phyloP scores from a whole-genome alignment of 768 basidiomycete species.

The Infundibulicybe gibba region DNA sequence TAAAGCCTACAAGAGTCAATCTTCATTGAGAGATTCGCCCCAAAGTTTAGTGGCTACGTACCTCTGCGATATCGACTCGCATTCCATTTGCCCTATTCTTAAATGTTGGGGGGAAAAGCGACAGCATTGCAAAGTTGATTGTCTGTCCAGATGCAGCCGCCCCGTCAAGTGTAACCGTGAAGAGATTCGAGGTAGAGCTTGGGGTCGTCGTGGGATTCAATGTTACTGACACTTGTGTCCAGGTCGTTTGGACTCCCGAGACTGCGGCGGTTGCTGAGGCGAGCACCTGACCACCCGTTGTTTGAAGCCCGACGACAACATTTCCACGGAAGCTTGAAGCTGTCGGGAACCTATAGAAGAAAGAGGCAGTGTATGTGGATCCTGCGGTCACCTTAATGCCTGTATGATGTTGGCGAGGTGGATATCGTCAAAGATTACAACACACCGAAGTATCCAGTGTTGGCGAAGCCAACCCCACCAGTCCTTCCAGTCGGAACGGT shows the following conservation, averaged over 20 bases:
- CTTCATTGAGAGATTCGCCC: too few relatives aligned
- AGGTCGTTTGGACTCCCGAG: conserved; percentile 35
- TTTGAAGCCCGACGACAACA: conserved; percentile 39
- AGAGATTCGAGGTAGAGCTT: conserved; percentile 38
- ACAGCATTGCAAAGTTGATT: conserved; percentile 54
- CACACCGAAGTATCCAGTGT: conserved; percentile 51
- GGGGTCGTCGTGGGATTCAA: conserved; percentile 38
- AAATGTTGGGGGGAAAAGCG: conserved; percentile 65
- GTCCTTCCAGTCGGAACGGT: conserved; percentile 30
- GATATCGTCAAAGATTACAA: neutral
- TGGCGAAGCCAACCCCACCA: conserved; percentile 48
- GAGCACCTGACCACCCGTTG: conserved; percentile 32
- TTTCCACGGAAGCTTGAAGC: conserved; percentile 33
- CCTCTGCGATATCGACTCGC: conserved; percentile 53
- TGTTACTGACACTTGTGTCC: conserved; percentile 38
- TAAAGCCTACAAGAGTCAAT: conserved; percentile 32
- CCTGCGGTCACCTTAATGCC: conserved; percentile 51
- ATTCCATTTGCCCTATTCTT: conserved; percentile 54
- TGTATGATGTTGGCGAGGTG: conserved; percentile 5
- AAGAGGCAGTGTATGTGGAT: conserved; percentile 52
- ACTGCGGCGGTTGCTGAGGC: conserved; percentile 34
- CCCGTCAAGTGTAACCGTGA: conserved; percentile 46
- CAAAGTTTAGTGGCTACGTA: conserved; percentile 11
- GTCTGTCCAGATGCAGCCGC: conserved; percentile 32
- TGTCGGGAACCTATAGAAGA: conserved; percentile 48